Evolutionary conservation across 2,329 filamentous ascomycete species (phyloP).

Genomic region (Ophiocordyceps camponoti-rufipedis): DNA sequence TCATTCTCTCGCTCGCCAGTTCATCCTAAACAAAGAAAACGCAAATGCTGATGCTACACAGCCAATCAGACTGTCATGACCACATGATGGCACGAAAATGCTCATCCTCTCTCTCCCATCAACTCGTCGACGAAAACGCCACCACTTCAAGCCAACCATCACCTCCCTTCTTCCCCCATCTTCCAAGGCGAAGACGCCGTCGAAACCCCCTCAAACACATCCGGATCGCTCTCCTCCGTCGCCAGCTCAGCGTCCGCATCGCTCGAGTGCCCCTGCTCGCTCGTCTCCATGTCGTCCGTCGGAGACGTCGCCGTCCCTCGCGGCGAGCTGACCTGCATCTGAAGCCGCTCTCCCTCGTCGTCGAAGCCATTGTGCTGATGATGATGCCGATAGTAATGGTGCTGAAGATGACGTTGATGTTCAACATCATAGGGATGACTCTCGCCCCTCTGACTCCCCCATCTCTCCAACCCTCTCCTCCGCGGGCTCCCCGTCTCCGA

Average conservation of each 20-base stretch:
- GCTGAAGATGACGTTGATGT: background rate
- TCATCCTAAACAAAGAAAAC: background rate
- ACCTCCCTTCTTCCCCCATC: background rate
- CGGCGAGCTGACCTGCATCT: background rate
- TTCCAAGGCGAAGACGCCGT: background rate
- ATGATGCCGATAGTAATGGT: background rate
- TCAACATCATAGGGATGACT: background rate
- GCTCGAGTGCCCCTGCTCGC: conserved; percentile 14
- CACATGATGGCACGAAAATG: background rate
- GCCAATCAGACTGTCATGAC: background rate
- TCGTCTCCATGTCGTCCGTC: conserved; percentile 14
- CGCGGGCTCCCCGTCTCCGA: background rate
- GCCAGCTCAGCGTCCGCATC: conserved; percentile 12
- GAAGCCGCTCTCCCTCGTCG: background rate
- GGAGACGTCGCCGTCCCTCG: conserved; percentile 6
- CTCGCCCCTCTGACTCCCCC: background rate
- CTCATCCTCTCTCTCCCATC: background rate
- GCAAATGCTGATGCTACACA: background rate
- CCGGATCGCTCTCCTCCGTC: conserved; percentile 16
- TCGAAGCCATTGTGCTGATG: background rate
- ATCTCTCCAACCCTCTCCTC: background rate
- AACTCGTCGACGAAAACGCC: no score
- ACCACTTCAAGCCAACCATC: background rate
- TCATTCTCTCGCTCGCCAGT: no score
- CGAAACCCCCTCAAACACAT: conserved; percentile 9